phyloP scores from a whole-genome alignment of 768 basidiomycete species.

The Suillus lakei region DNA sequence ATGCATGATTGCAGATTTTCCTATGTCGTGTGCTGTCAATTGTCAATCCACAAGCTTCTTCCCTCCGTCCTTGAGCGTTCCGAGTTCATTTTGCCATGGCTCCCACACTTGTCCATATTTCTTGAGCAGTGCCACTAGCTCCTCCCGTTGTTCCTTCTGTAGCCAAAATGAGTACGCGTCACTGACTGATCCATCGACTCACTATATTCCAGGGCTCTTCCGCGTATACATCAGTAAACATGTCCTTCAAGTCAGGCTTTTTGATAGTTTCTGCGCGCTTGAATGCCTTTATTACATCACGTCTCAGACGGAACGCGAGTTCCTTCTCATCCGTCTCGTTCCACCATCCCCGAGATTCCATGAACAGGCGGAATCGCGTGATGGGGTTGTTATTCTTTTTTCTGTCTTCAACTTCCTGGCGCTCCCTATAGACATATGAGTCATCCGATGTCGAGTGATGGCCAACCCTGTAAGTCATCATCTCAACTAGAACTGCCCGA shows the following conservation, averaged over 20 bases:
- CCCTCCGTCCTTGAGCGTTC: constrained; percentile 75
- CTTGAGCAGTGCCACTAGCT: constrained; percentile 71
- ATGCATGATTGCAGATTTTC: background rate
- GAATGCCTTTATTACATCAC: constrained; percentile 79
- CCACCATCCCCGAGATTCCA: constrained; percentile 90
- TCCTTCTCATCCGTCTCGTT: constrained; percentile 73
- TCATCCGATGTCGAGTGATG: constrained; percentile 98
- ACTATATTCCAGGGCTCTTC: constrained; percentile 86
- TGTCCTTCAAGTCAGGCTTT: constrained; percentile 68
- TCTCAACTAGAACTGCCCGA: constrained; percentile 84
- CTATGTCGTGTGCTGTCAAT: background rate
- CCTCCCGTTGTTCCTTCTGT: constrained; percentile 84
- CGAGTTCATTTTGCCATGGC: constrained; percentile 82
- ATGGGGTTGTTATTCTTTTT: constrained; percentile 92
- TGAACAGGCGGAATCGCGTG: constrained; percentile 79
- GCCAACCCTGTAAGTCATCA: constrained; percentile 92
- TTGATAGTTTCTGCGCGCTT: constrained; percentile 73
- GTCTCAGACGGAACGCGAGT: constrained; percentile 67
- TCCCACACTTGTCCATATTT: constrained; percentile 91
- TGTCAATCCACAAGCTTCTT: constrained; percentile 50
- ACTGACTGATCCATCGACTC: constrained; percentile 36
- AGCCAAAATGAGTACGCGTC: constrained; percentile 4
- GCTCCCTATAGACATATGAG: constrained; percentile 89
- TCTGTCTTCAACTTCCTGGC: constrained; percentile 89
- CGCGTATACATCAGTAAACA: constrained; percentile 90